Evolutionary conservation across 805 yeast species (phyloP), one percentile per base, ranked within the genome.

Genomic region (Saccharomyces paradoxus): DNA sequence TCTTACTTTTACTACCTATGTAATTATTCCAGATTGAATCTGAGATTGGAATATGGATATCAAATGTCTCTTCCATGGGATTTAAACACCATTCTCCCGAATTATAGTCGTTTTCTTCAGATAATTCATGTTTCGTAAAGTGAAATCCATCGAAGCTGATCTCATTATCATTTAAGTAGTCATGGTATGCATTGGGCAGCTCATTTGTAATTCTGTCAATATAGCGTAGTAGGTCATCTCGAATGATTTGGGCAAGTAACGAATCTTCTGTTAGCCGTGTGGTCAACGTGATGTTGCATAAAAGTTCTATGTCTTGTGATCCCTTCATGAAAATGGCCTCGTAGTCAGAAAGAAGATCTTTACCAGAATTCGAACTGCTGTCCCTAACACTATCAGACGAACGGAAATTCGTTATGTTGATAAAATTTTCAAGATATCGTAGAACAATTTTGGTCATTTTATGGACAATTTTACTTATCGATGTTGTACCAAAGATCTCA

Each of bases 21-120:
- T 51, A 58, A 17, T 48, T 49, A 22, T 46, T 41, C 51, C 58
- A 44, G 49, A 58, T 56, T 17, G 37, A 31, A 9, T 50, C 37
- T 32, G 52, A 44, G 17, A 58, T 41, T 21, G 60, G 60, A 7
- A 54, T 31, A 44, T 58, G 60, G 28, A 58, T 56, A 46, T 46
- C 31, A 24, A 49, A 28, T 21, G 55, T 48, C 46, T 56, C 59
- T 13, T 58, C 57, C 21, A 56, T 28, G 13, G 50, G 53, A 41
- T 51, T 53, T 29, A 57, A 26, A 3, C 24, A 21, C 50, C 50
- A n/a, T 17, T 22, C n/a, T 26, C 12, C 37, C 10, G 50, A n/a
- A 24, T 26, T 31, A 22, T 21, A 26, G 50, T 12, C 7, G 14
- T 4, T 28, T 28, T 41, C 50, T n/a, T 50, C 52, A 21, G 44